Evolutionary conservation across 1,284 basidiomycete species (phyloP).

Genomic region (Anthracocystis panici-leucophaei): DNA sequence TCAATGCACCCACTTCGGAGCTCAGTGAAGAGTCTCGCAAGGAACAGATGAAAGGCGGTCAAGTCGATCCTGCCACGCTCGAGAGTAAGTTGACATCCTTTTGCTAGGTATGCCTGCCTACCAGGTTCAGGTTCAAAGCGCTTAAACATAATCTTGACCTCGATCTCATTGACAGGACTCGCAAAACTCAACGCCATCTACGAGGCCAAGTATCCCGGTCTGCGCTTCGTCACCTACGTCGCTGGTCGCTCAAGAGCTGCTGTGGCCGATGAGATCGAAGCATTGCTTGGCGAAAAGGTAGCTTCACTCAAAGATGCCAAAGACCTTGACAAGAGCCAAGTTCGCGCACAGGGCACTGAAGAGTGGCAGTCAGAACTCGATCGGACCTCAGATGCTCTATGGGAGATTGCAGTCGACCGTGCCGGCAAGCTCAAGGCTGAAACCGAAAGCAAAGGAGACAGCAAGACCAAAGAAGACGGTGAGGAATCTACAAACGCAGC

Average conservation of each 20-base stretch:
- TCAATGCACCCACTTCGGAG: constrained; percentile 38
- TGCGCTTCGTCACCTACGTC: constrained; percentile 66
- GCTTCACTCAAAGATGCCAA: constrained; percentile 29
- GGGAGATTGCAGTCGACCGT: constrained; percentile 65
- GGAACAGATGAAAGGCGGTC: constrained; percentile 56
- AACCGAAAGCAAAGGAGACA: constrained; percentile 9
- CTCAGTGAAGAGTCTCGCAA: constrained; percentile 57
- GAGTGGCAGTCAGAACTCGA: constrained; percentile 63
- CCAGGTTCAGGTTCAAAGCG: too few species aligned
- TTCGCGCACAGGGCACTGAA: constrained; percentile 19
- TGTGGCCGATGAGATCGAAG: constrained; percentile 53
- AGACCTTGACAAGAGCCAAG: constrained; percentile 35
- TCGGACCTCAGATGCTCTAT: constrained; percentile 61
- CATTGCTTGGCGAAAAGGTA: constrained; percentile 44
- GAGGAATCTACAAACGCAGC: constrained; percentile 22
- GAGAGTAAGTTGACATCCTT: constrained; percentile 33
- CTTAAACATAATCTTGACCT: neutral
- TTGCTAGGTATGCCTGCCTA: neutral
- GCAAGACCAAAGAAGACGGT: constrained; percentile 29
- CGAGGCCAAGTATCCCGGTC: constrained; percentile 60
- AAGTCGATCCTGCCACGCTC: constrained; percentile 51
- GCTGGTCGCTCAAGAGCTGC: constrained; percentile 73
- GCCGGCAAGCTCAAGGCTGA: constrained; percentile 52
- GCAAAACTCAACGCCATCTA: constrained; percentile 62
- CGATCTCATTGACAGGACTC: constrained; percentile 26